A percentile compares a stretch with the other conserved stretches of the same genome.
phyloP scores from a whole-genome alignment of 257 asterid species.

The Verbascum thapsus region DNA sequence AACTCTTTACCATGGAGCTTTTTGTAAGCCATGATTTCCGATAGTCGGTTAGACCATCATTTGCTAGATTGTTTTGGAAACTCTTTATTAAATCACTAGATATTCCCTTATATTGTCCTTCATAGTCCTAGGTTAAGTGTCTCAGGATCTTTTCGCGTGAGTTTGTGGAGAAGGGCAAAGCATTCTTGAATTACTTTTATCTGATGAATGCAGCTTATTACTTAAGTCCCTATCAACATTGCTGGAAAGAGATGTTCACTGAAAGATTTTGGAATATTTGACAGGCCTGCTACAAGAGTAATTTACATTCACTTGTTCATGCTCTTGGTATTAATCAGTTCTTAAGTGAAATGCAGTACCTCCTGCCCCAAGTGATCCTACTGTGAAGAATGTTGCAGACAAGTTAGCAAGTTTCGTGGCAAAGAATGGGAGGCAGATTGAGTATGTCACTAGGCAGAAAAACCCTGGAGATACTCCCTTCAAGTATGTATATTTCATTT shows the following conservation, averaged over 20 bases:
- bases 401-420: constrained; percentile 97
- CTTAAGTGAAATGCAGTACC: constrained; percentile 98
- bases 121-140: constrained; percentile 26
- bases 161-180: constrained; percentile 43
- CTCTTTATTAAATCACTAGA: constrained; percentile 2
- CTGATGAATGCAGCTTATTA: constrained; percentile 86
- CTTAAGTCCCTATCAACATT: constrained; percentile 63
- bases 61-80: constrained; percentile 10
- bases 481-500: constrained; percentile 55
- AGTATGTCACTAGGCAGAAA: constrained; percentile 82
- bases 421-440: constrained; percentile 93
- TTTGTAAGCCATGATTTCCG: constrained; percentile 9
- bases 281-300: constrained; percentile 86
- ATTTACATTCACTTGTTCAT: constrained; percentile 78
- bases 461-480: constrained; percentile 98
- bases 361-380: constrained; percentile 86
- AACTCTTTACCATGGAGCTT: constrained; percentile 20
- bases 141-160: constrained; percentile 32
- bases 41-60: constrained; percentile 24
- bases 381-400: constrained; percentile 91
- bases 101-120: constrained; percentile 10
- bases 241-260: constrained; percentile 81
- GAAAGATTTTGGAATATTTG: constrained; percentile 81
- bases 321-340: constrained; percentile 91
- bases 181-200: constrained; percentile 65